A percentile compares a stretch with the other conserved stretches of the same genome.
Evolutionary conservation across 495 filamentous ascomycete genomes (phyloP).

Genomic region (Neurospora sp.): DNA sequence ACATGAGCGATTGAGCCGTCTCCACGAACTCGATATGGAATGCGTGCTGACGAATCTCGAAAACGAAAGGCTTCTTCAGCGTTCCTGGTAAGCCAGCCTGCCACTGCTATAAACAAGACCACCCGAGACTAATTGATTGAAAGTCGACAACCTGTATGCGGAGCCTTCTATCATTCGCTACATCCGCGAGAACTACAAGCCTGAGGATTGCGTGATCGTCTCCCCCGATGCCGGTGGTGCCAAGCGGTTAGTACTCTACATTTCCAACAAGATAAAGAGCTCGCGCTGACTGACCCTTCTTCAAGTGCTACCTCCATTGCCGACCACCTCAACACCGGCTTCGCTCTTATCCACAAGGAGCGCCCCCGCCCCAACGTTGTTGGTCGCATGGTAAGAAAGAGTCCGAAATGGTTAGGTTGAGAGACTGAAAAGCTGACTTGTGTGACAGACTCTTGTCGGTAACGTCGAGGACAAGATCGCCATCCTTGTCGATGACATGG

Average conservation of each 20-base stretch:
- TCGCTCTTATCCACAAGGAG: constrained; percentile 99
- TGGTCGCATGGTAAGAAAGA: constrained; percentile 78
- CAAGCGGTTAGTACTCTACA: constrained; percentile 60
- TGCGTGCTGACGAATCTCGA: background rate
- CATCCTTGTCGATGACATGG: constrained; percentile 65
- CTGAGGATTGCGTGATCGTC: constrained; percentile 84
- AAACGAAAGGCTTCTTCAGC: constrained; percentile 88
- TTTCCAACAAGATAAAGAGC: background rate
- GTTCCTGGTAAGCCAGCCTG: constrained; percentile 44
- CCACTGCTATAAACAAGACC: background rate
- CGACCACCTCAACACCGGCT: constrained; percentile 84
- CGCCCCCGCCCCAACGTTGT: constrained; percentile 92
- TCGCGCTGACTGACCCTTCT: constrained; percentile 1
- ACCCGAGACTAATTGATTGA: background rate
- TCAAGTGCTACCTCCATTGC: constrained; percentile 82
- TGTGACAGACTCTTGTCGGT: constrained; percentile 58
- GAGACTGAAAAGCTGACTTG: constrained; percentile 2
- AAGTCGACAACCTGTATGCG: constrained; percentile 80
- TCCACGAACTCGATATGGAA: background rate
- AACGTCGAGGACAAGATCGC: constrained; percentile 52
- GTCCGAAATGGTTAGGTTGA: constrained; percentile 48
- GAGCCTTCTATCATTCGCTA: constrained; percentile 87
- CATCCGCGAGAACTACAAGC: constrained; percentile 77
- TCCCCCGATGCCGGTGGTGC: constrained; percentile 94
- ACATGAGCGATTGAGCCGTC: background rate